These are phyloP conservation scores for Melastoma malabathricum DNA, from an alignment of 345 rosid species.

Conservation along the genomic window DNA sequence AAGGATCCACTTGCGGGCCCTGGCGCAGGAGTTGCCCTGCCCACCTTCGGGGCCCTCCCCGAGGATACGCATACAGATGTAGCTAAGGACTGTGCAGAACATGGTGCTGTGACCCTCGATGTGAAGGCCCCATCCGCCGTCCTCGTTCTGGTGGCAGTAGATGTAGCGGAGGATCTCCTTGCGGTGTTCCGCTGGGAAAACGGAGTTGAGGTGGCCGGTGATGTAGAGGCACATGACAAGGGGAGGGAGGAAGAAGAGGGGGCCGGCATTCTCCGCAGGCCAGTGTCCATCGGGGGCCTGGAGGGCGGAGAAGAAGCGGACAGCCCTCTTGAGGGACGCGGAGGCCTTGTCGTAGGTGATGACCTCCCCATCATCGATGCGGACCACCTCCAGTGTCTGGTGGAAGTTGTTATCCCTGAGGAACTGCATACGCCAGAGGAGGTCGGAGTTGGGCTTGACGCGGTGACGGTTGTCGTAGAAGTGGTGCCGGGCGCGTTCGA, in stretches of 20 bases:
- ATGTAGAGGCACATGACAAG: slow-evolving; percentile 23
- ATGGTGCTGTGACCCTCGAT: slow-evolving; percentile 26
- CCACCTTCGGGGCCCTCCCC: slow-evolving; percentile 25
- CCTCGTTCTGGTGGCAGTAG: slow-evolving; percentile 24
- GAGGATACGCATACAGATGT: slow-evolving; percentile 25
- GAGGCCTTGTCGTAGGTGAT: slow-evolving; percentile 17
- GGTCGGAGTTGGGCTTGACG: slow-evolving; percentile 13
- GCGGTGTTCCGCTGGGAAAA: slow-evolving; percentile 18
- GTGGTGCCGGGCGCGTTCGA: slow-evolving; percentile 12
- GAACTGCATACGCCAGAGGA: slow-evolving; percentile 23
- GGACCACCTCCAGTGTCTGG: slow-evolving; percentile 17
- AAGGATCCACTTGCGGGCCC: slow-evolving; percentile 23
- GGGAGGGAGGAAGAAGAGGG: slow-evolving; percentile 23
- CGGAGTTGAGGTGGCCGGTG: slow-evolving; percentile 20
- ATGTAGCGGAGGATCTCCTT: slow-evolving; percentile 26
- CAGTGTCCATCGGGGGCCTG: slow-evolving; percentile 28
- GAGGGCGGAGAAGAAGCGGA: slow-evolving; percentile 22
- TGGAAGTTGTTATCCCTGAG: slow-evolving; percentile 18
- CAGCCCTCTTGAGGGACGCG: slow-evolving; percentile 16
- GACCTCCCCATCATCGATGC: slow-evolving; percentile 16
- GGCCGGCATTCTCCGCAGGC: slow-evolving; percentile 32
- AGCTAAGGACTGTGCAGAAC: slow-evolving; percentile 21
- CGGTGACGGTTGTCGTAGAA: slow-evolving; percentile 14
- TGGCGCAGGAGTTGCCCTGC: slow-evolving; percentile 14
- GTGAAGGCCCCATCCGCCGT: slow-evolving; percentile 29